phyloP scores from a whole-genome alignment of 148 eudicot species.

The Rhododendron williamsianum region DNA sequence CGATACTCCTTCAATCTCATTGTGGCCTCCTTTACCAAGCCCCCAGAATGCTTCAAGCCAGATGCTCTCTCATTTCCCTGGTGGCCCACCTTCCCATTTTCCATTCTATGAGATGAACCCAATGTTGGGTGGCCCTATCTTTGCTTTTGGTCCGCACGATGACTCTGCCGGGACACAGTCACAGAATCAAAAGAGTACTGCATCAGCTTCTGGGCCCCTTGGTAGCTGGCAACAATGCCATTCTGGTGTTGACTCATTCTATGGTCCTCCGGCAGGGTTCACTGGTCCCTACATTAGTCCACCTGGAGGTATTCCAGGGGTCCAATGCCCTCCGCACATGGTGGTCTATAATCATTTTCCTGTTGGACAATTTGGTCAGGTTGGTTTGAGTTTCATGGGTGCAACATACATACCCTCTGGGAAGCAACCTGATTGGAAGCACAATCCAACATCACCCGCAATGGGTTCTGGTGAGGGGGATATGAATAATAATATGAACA shows the following conservation, averaged over 20 bases:
- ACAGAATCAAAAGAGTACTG: constrained; percentile 53
- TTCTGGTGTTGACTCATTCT: constrained; percentile 75
- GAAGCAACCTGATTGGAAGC: constrained; percentile 97
- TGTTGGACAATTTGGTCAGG: constrained; percentile 92
- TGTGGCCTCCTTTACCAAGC: constrained; percentile 94
- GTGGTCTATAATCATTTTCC: constrained; percentile 97
- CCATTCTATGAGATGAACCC: constrained; percentile 96
- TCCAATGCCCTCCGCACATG: constrained; percentile 91
- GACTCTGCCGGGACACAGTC: constrained; percentile 60
- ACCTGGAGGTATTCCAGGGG: constrained; percentile 79
- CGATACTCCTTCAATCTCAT: constrained; percentile 78
- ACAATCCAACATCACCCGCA: constrained; percentile 41
- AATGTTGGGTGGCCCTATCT: constrained; percentile 76
- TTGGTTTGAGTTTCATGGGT: constrained; percentile 96
- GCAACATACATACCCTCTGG: constrained; percentile 85
- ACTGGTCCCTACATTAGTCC: constrained; percentile 79
- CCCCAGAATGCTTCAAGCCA: constrained; percentile 71
- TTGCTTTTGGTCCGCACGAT: constrained; percentile 71
- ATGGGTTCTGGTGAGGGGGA: constrained; percentile 53
- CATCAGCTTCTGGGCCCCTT: constrained; percentile 53
- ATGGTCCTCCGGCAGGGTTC: constrained; percentile 79
- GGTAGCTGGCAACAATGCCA: constrained; percentile 85
- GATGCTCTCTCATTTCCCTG: constrained; percentile 73
- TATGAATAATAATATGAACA: constrained; percentile 43
- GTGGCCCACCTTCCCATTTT: constrained; percentile 66